Conservation (phyloP, 2,329 filamentous ascomycete species). For the Exophiala calicioides region DNA sequence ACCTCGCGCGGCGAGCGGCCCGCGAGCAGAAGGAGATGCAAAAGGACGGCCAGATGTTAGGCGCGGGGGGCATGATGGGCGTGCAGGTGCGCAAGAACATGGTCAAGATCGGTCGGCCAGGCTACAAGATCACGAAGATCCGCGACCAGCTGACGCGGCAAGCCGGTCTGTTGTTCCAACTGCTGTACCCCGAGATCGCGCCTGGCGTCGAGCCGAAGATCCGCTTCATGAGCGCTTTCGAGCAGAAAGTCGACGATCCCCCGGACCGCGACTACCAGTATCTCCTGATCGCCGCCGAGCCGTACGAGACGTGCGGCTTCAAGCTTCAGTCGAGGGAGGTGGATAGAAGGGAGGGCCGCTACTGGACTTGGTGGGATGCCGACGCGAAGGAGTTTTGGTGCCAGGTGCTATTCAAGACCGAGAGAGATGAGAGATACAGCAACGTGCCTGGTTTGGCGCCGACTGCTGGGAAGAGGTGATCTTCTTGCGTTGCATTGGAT, state of each 20-base stretch:
- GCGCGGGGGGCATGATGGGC: conserved; percentile 67
- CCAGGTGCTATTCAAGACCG: conserved; percentile 97
- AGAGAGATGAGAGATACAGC: conserved; percentile 85
- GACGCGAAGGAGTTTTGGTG: conserved; percentile 98
- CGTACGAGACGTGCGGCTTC: conserved; percentile 96
- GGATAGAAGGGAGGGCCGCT: conserved; percentile 81
- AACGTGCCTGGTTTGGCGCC: conserved; percentile 66
- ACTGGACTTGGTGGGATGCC: conserved; percentile 93
- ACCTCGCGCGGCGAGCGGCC: conserved; percentile 92
- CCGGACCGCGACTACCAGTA: conserved; percentile 95
- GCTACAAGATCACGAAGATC: conserved; percentile 97
- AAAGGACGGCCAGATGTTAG: conserved; percentile 63
- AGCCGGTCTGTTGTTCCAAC: conserved; percentile 88
- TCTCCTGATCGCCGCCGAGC: conserved; percentile 89
- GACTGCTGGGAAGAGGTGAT: conserved; percentile 18
- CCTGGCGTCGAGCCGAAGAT: conserved; percentile 75
- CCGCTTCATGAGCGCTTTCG: conserved; percentile 96
- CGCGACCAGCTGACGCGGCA: conserved; percentile 86
- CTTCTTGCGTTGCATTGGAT: too few species aligned
- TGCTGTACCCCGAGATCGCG: conserved; percentile 90
- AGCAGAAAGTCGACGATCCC: conserved; percentile 89
- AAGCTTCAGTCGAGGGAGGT: conserved; percentile 94
- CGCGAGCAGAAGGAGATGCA: conserved; percentile 89
- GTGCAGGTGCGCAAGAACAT: conserved; percentile 79
- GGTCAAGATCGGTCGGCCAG: conserved; percentile 92